Percentiles rank a stretch among this genome's conserved stretches.
Conservation (phyloP, 225 moss, liverwort and hornwort species). For the Antitrichia curtipendula region DNA sequence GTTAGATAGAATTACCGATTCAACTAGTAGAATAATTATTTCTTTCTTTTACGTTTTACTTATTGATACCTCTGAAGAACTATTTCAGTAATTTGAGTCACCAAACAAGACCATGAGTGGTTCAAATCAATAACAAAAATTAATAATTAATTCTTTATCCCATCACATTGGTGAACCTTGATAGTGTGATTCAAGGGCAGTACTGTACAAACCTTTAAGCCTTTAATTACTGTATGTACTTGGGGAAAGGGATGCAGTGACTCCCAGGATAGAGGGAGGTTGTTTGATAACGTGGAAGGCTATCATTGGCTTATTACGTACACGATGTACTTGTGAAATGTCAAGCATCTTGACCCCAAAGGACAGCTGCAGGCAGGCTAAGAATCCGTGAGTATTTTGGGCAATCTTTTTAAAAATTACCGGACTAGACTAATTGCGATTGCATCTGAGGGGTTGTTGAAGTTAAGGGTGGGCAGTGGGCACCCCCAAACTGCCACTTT, state of each 20-base stretch:
- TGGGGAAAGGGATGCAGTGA: not conserved
- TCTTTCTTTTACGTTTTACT: too few relatives aligned
- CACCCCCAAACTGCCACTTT: too few relatives aligned
- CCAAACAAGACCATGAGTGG: not conserved
- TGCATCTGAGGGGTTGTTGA: too few relatives aligned
- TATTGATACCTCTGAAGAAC: too few relatives aligned
- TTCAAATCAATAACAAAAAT: not conserved
- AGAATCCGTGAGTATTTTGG: not conserved
- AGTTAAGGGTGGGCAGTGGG: too few relatives aligned
- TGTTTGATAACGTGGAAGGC: not conserved
- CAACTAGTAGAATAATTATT: not conserved
- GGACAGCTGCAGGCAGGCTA: not conserved
- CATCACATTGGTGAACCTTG: not conserved
- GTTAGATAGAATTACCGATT: not conserved
- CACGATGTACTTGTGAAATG: not conserved
- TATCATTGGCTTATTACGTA: not conserved
- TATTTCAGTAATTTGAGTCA: not conserved
- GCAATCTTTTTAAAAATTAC: not conserved
- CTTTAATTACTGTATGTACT: not conserved
- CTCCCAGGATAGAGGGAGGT: not conserved
- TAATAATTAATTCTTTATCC: not conserved
- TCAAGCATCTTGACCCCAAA: not conserved
- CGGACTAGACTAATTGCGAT: too few relatives aligned
- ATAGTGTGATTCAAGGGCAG: not conserved
- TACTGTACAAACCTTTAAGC: not conserved